These are phyloP conservation scores for Kwoniella dendrophila DNA, from an alignment of 768 basidiomycete species.

Conservation along the genomic window DNA sequence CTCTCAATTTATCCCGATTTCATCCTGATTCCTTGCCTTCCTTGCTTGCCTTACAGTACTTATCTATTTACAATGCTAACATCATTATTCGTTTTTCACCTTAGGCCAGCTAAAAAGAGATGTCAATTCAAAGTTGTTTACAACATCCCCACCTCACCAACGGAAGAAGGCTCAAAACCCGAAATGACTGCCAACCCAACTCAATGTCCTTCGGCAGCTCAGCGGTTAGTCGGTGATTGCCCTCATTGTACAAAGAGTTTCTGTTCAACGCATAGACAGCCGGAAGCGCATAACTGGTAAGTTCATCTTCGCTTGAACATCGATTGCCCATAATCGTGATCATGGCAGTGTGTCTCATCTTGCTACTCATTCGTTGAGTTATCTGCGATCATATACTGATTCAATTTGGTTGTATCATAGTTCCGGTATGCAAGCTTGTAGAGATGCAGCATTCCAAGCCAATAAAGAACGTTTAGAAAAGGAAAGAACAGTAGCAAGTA, in stretches of 20 bases:
- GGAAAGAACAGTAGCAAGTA: constrained; percentile 51
- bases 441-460: constrained; percentile 53
- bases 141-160: constrained; percentile 48
- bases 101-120: constrained; percentile 55
- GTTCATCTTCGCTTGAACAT: constrained; percentile 17
- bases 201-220: constrained; percentile 51
- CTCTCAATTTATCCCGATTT: background rate
- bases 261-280: constrained; percentile 52
- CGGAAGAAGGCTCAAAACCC: constrained; percentile 33
- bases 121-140: constrained; percentile 54
- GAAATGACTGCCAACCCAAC: constrained; percentile 51
- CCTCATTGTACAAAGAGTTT: constrained; percentile 49
- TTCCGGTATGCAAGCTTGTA: constrained; percentile 52
- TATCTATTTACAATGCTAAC: background rate
- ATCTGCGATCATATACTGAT: constrained; percentile 16
- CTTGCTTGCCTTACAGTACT: background rate
- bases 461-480: constrained; percentile 54
- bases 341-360: background rate
- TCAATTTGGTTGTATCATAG: constrained; percentile 18
- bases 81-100: background rate
- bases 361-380: constrained; percentile 1
- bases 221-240: constrained; percentile 52
- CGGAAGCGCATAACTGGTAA: constrained; percentile 55
- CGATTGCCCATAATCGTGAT: background rate
- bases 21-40: background rate